Conservation (phyloP, 2,329 filamentous ascomycete species). For the Trichoderma atrobrunneum region DNA sequence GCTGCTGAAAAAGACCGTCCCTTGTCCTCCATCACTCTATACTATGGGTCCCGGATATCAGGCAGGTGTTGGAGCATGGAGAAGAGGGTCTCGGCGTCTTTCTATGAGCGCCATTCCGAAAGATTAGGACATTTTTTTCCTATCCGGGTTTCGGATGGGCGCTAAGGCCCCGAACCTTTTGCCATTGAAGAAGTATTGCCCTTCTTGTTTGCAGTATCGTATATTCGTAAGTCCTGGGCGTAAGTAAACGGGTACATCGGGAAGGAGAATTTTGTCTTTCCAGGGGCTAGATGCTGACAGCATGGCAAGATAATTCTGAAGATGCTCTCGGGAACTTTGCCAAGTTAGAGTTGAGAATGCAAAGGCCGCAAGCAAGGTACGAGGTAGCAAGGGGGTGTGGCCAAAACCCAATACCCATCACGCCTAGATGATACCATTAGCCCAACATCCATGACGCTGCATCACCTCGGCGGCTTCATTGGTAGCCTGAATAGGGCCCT, state of each 20-base stretch:
- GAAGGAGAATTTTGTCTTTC: background rate
- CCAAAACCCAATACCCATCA: background rate
- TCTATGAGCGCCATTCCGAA: background rate
- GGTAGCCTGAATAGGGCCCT: background rate
- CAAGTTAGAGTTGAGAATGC: background rate
- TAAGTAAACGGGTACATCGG: background rate
- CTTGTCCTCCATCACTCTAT: background rate
- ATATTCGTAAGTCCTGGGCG: background rate
- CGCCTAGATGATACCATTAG: background rate
- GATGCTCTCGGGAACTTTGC: background rate
- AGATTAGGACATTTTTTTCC: background rate
- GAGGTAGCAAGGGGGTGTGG: background rate
- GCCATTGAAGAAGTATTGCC: background rate
- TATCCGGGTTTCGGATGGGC: background rate
- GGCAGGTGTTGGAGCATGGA: background rate
- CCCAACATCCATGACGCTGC: conserved; percentile 3
- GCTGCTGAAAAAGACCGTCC: background rate
- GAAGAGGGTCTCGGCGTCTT: background rate
- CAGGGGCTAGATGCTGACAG: background rate
- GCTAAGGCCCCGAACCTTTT: background rate
- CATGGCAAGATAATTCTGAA: background rate
- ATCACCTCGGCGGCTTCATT: background rate
- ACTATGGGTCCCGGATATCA: background rate
- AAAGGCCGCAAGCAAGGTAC: background rate
- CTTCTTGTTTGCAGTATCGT: background rate